Conservation (phyloP, 1,139 yeast species). For the Suhomyces terraborum region DNA sequence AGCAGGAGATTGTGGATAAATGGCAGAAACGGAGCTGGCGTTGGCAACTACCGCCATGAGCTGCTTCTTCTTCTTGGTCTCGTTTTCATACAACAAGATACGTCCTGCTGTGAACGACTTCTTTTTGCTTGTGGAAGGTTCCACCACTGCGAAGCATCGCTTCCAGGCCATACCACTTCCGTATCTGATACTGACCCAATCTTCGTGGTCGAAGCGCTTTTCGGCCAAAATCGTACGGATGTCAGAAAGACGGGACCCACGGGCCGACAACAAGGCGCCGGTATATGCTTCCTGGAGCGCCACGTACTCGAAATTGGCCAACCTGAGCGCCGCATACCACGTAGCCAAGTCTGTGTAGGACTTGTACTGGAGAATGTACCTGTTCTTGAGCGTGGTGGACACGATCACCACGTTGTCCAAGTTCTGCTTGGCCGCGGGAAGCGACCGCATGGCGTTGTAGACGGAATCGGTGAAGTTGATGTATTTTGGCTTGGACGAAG, state of each 20-base stretch:
- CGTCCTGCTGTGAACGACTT: constrained; percentile 54
- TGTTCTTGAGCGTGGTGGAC: constrained; percentile 86
- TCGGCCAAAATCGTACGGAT: constrained; percentile 83
- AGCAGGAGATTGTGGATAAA: constrained; percentile 83
- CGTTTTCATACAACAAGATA: constrained; percentile 66
- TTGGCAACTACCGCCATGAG: constrained; percentile 78
- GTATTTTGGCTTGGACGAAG: constrained; percentile 77
- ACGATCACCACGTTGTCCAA: constrained; percentile 79
- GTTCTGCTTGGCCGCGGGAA: constrained; percentile 65
- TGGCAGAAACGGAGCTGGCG: constrained; percentile 80
- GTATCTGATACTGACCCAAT: constrained; percentile 92
- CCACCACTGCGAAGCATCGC: constrained; percentile 89
- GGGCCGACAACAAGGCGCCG: constrained; percentile 85
- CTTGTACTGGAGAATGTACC: constrained; percentile 78
- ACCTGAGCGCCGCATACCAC: constrained; percentile 84
- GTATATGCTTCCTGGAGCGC: constrained; percentile 93
- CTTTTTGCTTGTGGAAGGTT: constrained; percentile 57
- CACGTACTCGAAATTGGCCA: constrained; percentile 77
- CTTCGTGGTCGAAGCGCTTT: constrained; percentile 84
- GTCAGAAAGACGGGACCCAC: constrained; percentile 85
- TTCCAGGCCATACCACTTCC: constrained; percentile 99
- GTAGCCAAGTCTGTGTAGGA: constrained; percentile 52
- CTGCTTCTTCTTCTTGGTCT: constrained; percentile 60
- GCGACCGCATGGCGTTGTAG: constrained; percentile 67
- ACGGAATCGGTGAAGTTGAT: constrained; percentile 89